Evolutionary conservation across 352 stramenopile genomes (phyloP).

Genomic region (Pythium diclinum): DNA sequence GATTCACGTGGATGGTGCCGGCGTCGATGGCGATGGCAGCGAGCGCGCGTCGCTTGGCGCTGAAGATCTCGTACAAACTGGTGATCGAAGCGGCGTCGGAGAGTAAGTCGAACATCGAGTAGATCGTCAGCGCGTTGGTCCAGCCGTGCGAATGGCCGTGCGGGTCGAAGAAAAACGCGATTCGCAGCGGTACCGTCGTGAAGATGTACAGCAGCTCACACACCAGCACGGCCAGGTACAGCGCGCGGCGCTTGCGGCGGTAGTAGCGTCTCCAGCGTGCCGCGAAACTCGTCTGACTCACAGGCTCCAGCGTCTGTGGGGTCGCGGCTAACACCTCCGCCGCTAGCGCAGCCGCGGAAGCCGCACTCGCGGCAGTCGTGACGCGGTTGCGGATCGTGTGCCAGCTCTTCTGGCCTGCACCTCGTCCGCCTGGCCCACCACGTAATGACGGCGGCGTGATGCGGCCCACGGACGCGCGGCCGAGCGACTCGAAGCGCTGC

Average conservation of each 20-base stretch:
- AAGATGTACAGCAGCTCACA: conserved; percentile 41
- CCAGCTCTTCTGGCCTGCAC: neutral
- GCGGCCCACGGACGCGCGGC: conserved; percentile 5
- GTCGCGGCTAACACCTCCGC: neutral
- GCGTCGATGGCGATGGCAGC: conserved; percentile 35
- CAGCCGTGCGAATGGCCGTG: conserved; percentile 33
- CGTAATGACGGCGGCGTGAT: neutral
- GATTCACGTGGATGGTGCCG: conserved; percentile 19
- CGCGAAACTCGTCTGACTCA: neutral
- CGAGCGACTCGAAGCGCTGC: conserved; percentile 20
- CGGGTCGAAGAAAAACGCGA: conserved; percentile 44
- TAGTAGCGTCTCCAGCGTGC: conserved; percentile 14
- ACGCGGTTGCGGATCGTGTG: neutral
- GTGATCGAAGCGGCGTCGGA: conserved; percentile 40
- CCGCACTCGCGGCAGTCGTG: neutral
- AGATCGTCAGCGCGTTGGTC: conserved; percentile 46
- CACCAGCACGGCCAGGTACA: conserved; percentile 27
- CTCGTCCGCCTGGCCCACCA: neutral
- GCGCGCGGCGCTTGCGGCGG: conserved; percentile 11
- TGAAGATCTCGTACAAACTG: conserved; percentile 56
- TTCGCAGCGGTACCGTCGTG: conserved; percentile 36
- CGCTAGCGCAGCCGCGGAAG: neutral
- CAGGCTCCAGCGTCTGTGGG: neutral
- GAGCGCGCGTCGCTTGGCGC: conserved; percentile 35
- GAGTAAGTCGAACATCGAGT: conserved; percentile 49